These are phyloP conservation scores for Hibiscus trionum DNA, from an alignment of 345 rosid species.

Conservation along the genomic window DNA sequence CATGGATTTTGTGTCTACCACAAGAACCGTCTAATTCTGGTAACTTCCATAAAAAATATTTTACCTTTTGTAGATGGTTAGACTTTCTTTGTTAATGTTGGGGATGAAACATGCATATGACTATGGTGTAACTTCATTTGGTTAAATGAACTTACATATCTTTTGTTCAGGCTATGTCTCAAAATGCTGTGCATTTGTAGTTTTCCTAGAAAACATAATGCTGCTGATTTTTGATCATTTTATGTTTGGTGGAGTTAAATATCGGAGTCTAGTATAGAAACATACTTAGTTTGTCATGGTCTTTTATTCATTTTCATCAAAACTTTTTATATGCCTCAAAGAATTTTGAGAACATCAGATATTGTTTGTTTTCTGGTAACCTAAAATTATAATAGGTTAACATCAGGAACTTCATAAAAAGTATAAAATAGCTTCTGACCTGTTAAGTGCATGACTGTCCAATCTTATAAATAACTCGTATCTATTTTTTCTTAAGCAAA, in stretches of 20 bases:
- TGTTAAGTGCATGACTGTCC: not conserved
- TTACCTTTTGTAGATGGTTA: not conserved
- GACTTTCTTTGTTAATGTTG: conserved; percentile 1
- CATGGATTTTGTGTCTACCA: conserved; percentile 87
- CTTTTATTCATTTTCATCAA: not conserved
- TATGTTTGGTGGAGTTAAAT: not conserved
- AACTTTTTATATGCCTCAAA: not conserved
- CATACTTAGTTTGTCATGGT: not conserved
- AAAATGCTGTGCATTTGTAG: not conserved
- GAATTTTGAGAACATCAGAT: not conserved
- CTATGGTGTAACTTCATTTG: not conserved
- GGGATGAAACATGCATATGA: not conserved
- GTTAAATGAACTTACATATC: not conserved
- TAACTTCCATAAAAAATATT: conserved; percentile 16
- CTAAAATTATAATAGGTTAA: not conserved
- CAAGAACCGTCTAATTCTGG: conserved; percentile 89
- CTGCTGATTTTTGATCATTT: not conserved
- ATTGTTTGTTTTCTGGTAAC: not conserved
- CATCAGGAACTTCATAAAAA: not conserved
- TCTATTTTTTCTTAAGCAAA: not conserved
- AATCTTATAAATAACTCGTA: not conserved
- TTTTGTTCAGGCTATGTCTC: not conserved
- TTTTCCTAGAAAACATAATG: not conserved
- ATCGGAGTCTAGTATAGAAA: not conserved
- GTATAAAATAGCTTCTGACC: not conserved